A percentile compares a stretch with the other conserved stretches of the same genome.
These are phyloP conservation scores for Kwoniella dejecticola DNA, from an alignment of 768 basidiomycete species.

Conservation along the genomic window DNA sequence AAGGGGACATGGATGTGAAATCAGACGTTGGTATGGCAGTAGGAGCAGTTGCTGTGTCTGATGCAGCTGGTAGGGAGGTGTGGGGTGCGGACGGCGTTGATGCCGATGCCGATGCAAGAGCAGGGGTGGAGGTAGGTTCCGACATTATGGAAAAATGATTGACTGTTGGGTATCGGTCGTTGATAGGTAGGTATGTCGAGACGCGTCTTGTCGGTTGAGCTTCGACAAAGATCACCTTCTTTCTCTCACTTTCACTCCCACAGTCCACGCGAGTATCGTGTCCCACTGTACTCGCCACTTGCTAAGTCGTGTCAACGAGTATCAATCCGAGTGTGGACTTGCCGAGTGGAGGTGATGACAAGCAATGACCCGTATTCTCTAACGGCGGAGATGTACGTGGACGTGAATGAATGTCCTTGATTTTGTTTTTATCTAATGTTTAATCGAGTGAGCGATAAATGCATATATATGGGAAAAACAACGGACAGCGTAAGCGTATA, in stretches of 20 bases:
- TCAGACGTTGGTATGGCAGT: no score
- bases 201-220: background rate
- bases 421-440: no score
- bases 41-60: no score
- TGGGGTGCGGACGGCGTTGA: background rate
- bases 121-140: background rate
- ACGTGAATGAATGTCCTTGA: no score
- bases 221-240: background rate
- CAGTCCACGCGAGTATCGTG: no score
- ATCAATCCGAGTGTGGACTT: background rate
- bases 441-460: no score
- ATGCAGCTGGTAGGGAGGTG: background rate
- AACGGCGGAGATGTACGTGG: background rate
- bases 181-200: background rate
- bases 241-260: no score
- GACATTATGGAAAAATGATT: conserved; percentile 1
- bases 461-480: background rate
- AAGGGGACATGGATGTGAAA: background rate
- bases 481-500: background rate
- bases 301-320: no score
- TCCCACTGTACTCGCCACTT: no score
- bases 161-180: background rate
- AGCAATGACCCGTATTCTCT: background rate
- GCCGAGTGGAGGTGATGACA: conserved; percentile 9
- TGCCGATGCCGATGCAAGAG: background rate